Percentiles rank a stretch among this genome's conserved stretches.
Conservation (phyloP, 164 flowering plant species). For the Stephania japonica region DNA sequence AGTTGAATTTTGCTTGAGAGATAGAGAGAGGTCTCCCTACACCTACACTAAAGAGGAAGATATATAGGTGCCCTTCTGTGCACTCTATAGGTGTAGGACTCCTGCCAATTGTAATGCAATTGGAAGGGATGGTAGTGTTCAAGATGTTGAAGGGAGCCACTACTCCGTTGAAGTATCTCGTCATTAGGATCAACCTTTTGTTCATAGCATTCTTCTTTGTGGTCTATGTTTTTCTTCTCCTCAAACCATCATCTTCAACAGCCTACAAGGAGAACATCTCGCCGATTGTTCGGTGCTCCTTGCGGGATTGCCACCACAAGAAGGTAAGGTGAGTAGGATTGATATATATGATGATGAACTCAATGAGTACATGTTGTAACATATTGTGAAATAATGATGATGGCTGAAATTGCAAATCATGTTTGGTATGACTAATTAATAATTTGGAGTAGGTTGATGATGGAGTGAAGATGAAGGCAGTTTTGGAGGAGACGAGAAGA, state of each 20-base stretch:
- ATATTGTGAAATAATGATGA: too few relatives aligned
- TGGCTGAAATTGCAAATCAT: too few relatives aligned
- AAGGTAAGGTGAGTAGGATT: constrained; percentile 77
- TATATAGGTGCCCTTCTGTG: constrained; percentile 3
- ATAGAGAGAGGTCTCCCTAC: too few relatives aligned
- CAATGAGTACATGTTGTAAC: too few relatives aligned
- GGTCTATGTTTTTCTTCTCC: constrained; percentile 50
- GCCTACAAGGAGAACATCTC: constrained; percentile 34
- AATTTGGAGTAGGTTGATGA: constrained; percentile 27
- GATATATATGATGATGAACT: background rate
- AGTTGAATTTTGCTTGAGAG: too few relatives aligned
- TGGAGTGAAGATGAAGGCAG: constrained; percentile 44
- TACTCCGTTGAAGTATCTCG: constrained; percentile 52
- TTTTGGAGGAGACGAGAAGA: constrained; percentile 30
- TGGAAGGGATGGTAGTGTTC: constrained; percentile 20
- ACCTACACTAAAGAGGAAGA: background rate
- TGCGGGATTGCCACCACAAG: constrained; percentile 66
- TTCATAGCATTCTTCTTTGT: constrained; percentile 57
- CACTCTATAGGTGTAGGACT: background rate
- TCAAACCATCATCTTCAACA: constrained; percentile 47
- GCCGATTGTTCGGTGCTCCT: constrained; percentile 48
- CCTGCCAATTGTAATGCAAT: constrained; percentile 1
- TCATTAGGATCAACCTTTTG: constrained; percentile 58
- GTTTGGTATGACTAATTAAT: too few relatives aligned
- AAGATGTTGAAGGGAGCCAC: constrained; percentile 27